A percentile compares a stretch with the other conserved stretches of the same genome.
phyloP scores from a whole-genome alignment of 768 basidiomycete species.

The Tylopilus intermedius region DNA sequence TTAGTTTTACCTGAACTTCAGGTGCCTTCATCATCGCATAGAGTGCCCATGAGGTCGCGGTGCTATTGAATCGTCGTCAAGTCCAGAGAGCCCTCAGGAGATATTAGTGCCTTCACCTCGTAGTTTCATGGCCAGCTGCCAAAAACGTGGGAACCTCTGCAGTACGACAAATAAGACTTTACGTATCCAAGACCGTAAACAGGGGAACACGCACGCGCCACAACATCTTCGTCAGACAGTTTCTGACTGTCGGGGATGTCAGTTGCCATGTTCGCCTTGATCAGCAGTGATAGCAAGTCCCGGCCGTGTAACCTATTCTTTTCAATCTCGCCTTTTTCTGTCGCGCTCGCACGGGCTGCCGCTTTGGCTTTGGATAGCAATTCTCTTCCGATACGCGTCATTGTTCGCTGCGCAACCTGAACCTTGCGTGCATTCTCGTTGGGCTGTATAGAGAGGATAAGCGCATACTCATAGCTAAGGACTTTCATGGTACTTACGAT shows the following conservation, averaged over 20 bases:
- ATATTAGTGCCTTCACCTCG: constrained; percentile 31
- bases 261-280: constrained; percentile 59
- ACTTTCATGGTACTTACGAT: constrained; percentile 31
- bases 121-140: constrained; percentile 56
- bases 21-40: constrained; percentile 48
- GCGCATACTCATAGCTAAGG: not conserved
- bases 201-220: constrained; percentile 39
- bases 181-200: too few species aligned
- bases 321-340: constrained; percentile 29
- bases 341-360: constrained; percentile 23
- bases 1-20: constrained; percentile 49
- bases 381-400: constrained; percentile 46
- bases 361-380: constrained; percentile 48
- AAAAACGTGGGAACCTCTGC: constrained; percentile 60
- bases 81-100: not conserved
- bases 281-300: constrained; percentile 57
- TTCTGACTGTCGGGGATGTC: constrained; percentile 52
- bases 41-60: constrained; percentile 53
- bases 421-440: constrained; percentile 15
- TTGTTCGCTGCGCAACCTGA: constrained; percentile 35
- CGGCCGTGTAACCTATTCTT: constrained; percentile 34
- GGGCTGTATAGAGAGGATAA: constrained; percentile 14
- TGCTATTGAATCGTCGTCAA: constrained; percentile 11
- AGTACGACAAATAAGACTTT: not conserved
- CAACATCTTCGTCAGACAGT: constrained; percentile 59